Evolutionary conservation across 495 filamentous ascomycete genomes (phyloP), one percentile per base, ranked within the genome.

Genomic region (Aeminium ludgeri): DNA sequence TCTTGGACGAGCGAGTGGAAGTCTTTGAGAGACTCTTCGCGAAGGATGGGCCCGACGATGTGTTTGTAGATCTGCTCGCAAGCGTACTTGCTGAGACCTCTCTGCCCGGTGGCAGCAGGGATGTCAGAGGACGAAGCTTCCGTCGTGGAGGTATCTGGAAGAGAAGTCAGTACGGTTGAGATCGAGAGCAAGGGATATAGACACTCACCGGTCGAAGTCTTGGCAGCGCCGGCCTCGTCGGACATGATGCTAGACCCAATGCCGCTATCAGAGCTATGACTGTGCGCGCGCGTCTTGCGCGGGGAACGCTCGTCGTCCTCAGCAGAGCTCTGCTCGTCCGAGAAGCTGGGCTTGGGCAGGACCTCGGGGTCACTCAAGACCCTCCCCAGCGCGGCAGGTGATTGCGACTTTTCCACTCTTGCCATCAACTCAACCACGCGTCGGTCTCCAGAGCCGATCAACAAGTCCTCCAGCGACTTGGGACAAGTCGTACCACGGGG

Each of bases 1-100:
- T 80, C 74, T 41, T 75, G 63, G 35, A 89, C 69, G 40, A 92
- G 69, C 38, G 76, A 68, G 52, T 82, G 82, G 60, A 87, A 92
- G 25, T 78, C 74, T 58, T 84, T 78, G 37, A 86, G 66, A 10
- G 58, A 52, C 18, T 62, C 51, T 42, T 70, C 66, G 12, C 62
- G 56, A 6, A 76, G 54, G 28, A 79, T 70, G 8, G 74, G 74
- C 1, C 64, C 52, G 36, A 79, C 60, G 44, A 79, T 65, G 48
- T 64, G 59, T 25, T 66, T 62, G 45, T 74, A 61, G 39, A 79
- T 76, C 39, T 72, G 61, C 44, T 65, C 59, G 51, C 63, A 65
- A 30, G 71, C 70, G 43, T 64, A 55, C 8, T 61, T 48, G 40
- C 64, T 63, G 29, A 78, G 59, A 36, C 61, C 64, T 41, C 65